These are phyloP conservation scores for Phytophthora agathidicida DNA, from an alignment of 352 stramenopile genomes.

Conservation along the genomic window DNA sequence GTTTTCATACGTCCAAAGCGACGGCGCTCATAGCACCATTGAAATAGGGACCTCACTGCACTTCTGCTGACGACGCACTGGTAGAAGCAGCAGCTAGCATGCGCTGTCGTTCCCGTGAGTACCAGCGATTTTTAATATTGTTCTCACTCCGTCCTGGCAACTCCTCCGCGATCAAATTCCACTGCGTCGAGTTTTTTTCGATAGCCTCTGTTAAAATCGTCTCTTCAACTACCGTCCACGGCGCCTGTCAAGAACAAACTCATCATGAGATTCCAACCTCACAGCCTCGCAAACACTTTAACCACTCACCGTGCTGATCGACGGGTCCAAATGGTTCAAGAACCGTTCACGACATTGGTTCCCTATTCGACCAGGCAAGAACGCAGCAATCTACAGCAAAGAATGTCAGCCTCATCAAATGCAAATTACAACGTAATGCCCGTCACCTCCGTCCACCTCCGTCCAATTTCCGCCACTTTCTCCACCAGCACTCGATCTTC, in stretches of 20 bases:
- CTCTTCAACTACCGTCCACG: slow-evolving; percentile 63
- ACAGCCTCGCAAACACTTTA: neutral
- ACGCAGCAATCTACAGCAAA: slow-evolving; percentile 50
- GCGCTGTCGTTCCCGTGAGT: slow-evolving; percentile 32
- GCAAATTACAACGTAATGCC: neutral
- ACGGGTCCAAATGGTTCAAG: slow-evolving; percentile 61
- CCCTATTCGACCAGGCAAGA: slow-evolving; percentile 60
- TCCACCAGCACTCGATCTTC: slow-evolving; percentile 54
- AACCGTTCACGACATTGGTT: slow-evolving; percentile 83
- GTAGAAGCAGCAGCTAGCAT: slow-evolving; percentile 8
- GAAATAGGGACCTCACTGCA: too few relatives aligned
- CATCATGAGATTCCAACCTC: neutral
- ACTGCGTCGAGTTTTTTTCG: slow-evolving; percentile 40
- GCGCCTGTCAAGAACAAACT: slow-evolving; percentile 23
- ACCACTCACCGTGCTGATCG: slow-evolving; percentile 44
- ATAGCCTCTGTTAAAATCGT: slow-evolving; percentile 30
- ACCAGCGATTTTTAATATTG: slow-evolving; percentile 76
- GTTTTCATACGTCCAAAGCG: too few relatives aligned
- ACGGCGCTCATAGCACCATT: neutral
- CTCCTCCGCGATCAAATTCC: slow-evolving; percentile 47
- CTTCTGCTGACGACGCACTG: neutral
- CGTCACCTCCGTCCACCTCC: slow-evolving; percentile 65
- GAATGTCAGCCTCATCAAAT: neutral
- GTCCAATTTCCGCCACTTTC: slow-evolving; percentile 54
- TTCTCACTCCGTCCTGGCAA: slow-evolving; percentile 65